phyloP scores from a whole-genome alignment of 2,329 filamentous ascomycete genomes.

The Zymoseptoria ardabiliae region DNA sequence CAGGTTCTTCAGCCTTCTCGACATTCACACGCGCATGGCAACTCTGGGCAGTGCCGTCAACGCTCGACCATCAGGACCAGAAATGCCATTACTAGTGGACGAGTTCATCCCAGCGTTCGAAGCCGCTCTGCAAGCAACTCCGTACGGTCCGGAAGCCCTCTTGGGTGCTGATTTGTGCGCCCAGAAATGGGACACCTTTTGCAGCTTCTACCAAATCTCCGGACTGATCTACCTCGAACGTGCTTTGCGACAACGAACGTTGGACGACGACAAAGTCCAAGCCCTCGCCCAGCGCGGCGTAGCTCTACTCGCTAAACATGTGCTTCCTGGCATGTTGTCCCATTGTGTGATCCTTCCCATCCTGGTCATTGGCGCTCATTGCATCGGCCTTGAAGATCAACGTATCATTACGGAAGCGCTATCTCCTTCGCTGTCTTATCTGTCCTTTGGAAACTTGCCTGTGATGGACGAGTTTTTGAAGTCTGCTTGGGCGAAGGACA shows the following conservation, averaged over 20 bases:
- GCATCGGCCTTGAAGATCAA: conserved; percentile 4
- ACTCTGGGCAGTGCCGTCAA: conserved; percentile 5
- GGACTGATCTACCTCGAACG: background rate
- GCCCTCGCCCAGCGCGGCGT: conserved; percentile 4
- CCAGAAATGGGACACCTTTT: background rate
- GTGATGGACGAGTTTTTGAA: conserved; percentile 11
- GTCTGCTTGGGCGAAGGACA: conserved; percentile 5
- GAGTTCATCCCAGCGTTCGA: background rate
- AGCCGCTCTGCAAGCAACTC: background rate
- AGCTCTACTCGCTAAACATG: conserved; percentile 4
- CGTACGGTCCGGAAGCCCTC: background rate
- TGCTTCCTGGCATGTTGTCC: conserved; percentile 4
- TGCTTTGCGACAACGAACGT: background rate
- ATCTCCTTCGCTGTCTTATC: conserved; percentile 9
- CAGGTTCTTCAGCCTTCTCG: conserved; percentile 4
- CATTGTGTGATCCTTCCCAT: conserved; percentile 13
- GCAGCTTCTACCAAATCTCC: background rate
- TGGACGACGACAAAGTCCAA: conserved; percentile 9
- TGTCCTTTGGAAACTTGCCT: conserved; percentile 9
- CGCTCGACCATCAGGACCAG: background rate
- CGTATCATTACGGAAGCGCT: conserved; percentile 3
- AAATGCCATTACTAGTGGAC: background rate
- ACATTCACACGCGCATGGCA: conserved; percentile 6
- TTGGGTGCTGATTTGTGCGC: background rate
- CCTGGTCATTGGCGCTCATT: conserved; percentile 11